Evolutionary conservation across 495 filamentous ascomycete genomes (phyloP).

Genomic region (Pseudevernia furfuracea): DNA sequence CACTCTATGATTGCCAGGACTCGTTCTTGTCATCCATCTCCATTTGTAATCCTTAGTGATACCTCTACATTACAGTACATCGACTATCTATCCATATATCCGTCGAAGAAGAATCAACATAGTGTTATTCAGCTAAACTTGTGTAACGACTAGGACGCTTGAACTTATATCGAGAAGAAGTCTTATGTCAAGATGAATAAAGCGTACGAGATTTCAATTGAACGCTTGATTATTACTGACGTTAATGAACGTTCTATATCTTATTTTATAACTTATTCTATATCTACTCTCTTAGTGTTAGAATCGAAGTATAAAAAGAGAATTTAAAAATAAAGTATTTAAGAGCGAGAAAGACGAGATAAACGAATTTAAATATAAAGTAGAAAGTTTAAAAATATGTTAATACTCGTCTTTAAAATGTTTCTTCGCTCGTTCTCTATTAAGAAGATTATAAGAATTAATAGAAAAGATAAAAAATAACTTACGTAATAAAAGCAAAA

Average conservation of each 20-base stretch:
- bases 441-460: neutral
- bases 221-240: neutral
- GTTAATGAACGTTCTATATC: neutral
- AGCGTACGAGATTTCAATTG: neutral
- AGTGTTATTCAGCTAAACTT: neutral
- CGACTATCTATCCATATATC: constrained; percentile 1
- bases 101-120: neutral
- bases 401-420: neutral
- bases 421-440: neutral
- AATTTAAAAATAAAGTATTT: neutral
- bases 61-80: constrained; percentile 1
- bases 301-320: neutral
- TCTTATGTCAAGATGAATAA: neutral
- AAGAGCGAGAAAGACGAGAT: neutral
- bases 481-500: no score
- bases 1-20: no score
- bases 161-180: constrained; percentile 2
- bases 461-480: neutral
- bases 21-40: no score
- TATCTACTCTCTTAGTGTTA: neutral
- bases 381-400: no score
- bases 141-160: neutral
- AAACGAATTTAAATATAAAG: neutral
- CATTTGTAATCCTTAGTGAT: neutral
- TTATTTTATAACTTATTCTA: no score